Percentiles rank a stretch among this genome's conserved stretches.
Evolutionary conservation across 352 stramenopile genomes (phyloP).

Genomic region (Pythium myriotylum): DNA sequence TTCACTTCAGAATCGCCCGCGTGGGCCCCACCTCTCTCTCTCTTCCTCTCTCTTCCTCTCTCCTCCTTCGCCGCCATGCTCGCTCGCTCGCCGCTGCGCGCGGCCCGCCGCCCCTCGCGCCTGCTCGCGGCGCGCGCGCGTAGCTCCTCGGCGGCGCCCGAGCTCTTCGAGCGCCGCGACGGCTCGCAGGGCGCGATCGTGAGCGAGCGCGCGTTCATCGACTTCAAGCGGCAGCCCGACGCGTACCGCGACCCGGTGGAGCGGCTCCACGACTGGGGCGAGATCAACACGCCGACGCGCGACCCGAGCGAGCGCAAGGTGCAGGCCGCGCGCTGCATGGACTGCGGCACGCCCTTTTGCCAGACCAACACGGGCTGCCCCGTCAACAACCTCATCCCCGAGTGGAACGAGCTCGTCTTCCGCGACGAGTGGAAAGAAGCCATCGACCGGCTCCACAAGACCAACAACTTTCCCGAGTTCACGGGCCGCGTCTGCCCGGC

Average conservation of each 20-base stretch:
- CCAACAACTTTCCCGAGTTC: constrained; percentile 99
- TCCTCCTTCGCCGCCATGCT: constrained; percentile 8
- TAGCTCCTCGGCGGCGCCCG: constrained; percentile 3
- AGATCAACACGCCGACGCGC: constrained; percentile 94
- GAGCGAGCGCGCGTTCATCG: constrained; percentile 80
- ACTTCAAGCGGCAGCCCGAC: constrained; percentile 85
- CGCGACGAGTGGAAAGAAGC: constrained; percentile 97
- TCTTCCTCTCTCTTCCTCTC: neutral
- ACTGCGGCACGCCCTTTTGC: constrained; percentile 98
- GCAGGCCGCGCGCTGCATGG: constrained; percentile 98
- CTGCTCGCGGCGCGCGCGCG: constrained; percentile 10
- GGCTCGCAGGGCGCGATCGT: constrained; percentile 68
- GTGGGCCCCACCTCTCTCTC: neutral
- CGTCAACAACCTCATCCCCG: constrained; percentile 98
- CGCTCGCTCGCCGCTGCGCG: constrained; percentile 2
- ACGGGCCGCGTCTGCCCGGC: constrained; percentile 97
- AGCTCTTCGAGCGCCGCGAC: constrained; percentile 50
- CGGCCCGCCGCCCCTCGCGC: neutral
- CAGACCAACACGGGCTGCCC: constrained; percentile 97
- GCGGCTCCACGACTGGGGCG: constrained; percentile 96
- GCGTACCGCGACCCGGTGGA: constrained; percentile 93
- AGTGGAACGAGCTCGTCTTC: constrained; percentile 99
- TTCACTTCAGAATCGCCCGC: constrained; percentile 27
- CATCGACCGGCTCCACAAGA: constrained; percentile 96
- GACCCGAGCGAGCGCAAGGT: constrained; percentile 90